Conservation (phyloP, 2,329 filamentous ascomycete genomes). For the Onygenales sp. region DNA sequence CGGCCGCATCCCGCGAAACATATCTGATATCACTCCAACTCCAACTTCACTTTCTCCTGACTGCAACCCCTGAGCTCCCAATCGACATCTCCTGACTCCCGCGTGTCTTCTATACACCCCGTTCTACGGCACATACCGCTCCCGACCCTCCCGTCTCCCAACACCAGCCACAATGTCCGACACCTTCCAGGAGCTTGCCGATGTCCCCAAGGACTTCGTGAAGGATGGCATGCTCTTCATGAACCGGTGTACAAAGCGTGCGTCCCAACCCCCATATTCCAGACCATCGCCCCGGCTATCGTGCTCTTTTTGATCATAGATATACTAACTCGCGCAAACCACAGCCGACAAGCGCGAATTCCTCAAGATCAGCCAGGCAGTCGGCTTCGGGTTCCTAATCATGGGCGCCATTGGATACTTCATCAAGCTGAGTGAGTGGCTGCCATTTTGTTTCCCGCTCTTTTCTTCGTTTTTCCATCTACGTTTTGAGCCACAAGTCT, state of each 20-base stretch:
- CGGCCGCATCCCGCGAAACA: too few species aligned
- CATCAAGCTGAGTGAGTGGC: slow-evolving; percentile 47
- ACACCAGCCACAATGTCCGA: slow-evolving; percentile 39
- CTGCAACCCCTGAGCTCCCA: too few species aligned
- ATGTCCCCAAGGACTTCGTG: slow-evolving; percentile 47
- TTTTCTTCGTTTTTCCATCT: background rate
- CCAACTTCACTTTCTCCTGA: background rate
- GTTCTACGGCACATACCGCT: background rate
- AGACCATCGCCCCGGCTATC: background rate
- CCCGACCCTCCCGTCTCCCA: background rate
- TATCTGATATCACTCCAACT: background rate
- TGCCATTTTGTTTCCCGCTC: background rate
- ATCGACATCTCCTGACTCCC: too few species aligned
- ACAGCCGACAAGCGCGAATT: slow-evolving; percentile 51
- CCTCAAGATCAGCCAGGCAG: slow-evolving; percentile 51
- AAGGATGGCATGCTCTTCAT: slow-evolving; percentile 40
- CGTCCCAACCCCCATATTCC: slow-evolving; percentile 12
- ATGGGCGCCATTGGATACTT: slow-evolving; percentile 53
- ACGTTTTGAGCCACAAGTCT: background rate
- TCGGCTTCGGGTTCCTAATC: slow-evolving; percentile 51
- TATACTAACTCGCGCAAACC: slow-evolving; percentile 15
- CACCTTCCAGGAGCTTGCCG: slow-evolving; percentile 51
- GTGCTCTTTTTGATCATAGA: background rate
- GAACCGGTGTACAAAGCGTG: slow-evolving; percentile 41
- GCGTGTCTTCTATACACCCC: too few species aligned